Evolutionary conservation across 2,329 filamentous ascomycete genomes (phyloP), one percentile per base, ranked within the genome.

Genomic region (Rutstroemia sp.): DNA sequence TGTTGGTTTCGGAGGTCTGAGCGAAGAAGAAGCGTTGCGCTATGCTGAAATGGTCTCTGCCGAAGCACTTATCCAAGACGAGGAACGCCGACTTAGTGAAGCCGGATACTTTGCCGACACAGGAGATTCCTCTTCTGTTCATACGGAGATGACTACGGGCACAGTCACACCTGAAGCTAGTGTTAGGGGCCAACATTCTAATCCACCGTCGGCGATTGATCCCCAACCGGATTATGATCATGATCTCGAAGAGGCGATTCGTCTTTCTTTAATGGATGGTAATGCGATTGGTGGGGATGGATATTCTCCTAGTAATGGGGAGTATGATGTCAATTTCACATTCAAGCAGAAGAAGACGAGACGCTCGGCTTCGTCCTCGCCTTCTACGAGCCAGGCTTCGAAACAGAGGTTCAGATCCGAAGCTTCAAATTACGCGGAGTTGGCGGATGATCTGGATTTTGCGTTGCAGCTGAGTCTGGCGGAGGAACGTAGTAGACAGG

Each of bases 1-100:
- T 5, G 83, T 94, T 2, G 89, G 91, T 36, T 73, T 96, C 1
- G 80, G 76, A 3, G 82, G 83, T 27, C 68, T 87, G 59, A 86
- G 77, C 2, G 84, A 87, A 61, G 82, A 86, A 63, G 84, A 87
- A 65, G 80, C 83, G 17, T 60, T 87, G 19, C 76, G 73, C 36
- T 87, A 87, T 63, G 83, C 82, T 0, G 80, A 84, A 66, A 82
- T 87, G 75, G 73, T 87, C 6, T 87, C 83, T 0, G 76, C 83
- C 59, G 83, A 87, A 66, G 71, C 79, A 0, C 83, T 79, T 57
- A 69, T 75, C 39, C 64, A 72, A n/a, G 81, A 86, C 27, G 78
- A 83, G 69, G 76, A 79, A 63, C 77, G 77, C 5, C 77, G 81
- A 5, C 71, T 73, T 30, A 80, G 77, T 59, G 76, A 78, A 58